phyloP scores from a whole-genome alignment of 495 filamentous ascomycete species.

The Aspergillus conjunctus region DNA sequence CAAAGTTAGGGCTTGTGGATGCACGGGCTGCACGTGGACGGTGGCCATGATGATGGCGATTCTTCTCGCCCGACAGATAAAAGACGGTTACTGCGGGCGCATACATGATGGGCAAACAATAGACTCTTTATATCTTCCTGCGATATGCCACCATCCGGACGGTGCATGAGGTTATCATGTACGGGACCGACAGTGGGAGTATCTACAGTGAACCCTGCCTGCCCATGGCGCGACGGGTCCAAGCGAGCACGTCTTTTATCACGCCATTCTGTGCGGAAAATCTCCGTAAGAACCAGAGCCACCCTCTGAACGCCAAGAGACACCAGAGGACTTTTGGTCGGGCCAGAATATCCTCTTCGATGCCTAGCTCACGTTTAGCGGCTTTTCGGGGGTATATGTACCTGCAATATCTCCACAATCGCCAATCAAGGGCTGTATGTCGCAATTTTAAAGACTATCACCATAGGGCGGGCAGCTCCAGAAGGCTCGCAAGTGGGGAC shows the following conservation, averaged over 20 bases:
- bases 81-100: not conserved
- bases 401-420: not conserved
- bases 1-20: not conserved
- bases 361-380: conserved; percentile 1
- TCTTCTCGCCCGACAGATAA: not conserved
- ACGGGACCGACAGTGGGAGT: not conserved
- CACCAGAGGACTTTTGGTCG: not conserved
- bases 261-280: conserved; percentile 1
- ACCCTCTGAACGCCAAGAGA: conserved; percentile 3
- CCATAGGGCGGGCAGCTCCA: conserved; percentile 1
- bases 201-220: not conserved
- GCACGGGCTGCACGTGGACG: not conserved
- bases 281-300: not conserved
- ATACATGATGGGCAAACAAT: not conserved
- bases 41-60: not conserved
- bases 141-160: not conserved
- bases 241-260: conserved; percentile 16
- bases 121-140: not conserved
- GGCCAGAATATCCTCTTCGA: not conserved
- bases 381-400: not conserved
- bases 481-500: too few species aligned
- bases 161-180: too few species aligned
- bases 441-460: conserved; percentile 9
- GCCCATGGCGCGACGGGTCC: conserved; percentile 3
- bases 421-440: conserved; percentile 6